Base-by-base conservation (phyloP, 2,329 filamentous ascomycete species). In the Tetracladium maxilliforme region DNA sequence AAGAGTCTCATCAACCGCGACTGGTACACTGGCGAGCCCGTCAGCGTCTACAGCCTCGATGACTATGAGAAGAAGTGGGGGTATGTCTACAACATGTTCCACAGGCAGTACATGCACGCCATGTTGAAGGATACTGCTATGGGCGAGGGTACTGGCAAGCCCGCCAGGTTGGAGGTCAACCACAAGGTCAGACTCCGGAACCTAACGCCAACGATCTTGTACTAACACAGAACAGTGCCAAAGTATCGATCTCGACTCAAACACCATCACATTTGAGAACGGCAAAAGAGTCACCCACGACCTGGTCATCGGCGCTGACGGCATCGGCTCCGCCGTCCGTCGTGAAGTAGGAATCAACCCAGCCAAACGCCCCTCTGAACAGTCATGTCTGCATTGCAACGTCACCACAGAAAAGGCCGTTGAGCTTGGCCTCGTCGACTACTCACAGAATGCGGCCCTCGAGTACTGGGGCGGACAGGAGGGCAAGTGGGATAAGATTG, bases 381-480 rank as follows among this genome's bases (percentile, higher is more conserved):
- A 61, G 4, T 67, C 60, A 45, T 79, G 73, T 37, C 51, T 76
- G 1, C 73, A 77, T 42, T 59, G 66, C 32, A 79, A 76, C 40
- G 67, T 79, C 28, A 47, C 47, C 12, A 73, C 70, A 1, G 63
- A 66, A 19, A 58, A 73, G n/a, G 69, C 66, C 2, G 57, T 68
- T 16, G 53, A 54, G 29, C 51, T 66, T 2, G 72, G 72, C 3
- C 57, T 78, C 0, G 58, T 69, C 16, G 68, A 78, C 41, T 77
- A 74, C 46, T 69, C 68, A 0, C 39, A 58, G 17, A 44, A 78
- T 47, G 53, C 44, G 14, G 72, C 71, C 0, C 52, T 80, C 0
- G 69, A 80, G 44, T 79, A 76, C 52, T 79, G 73, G 73, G 74
- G 74, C 14, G 74, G 74, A 2, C 62, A 70, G 26, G 64, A 71